A percentile compares a stretch with the other conserved stretches of the same genome.
phyloP scores from a whole-genome alignment of 768 basidiomycete species.

The Kwoniella bestiolae region DNA sequence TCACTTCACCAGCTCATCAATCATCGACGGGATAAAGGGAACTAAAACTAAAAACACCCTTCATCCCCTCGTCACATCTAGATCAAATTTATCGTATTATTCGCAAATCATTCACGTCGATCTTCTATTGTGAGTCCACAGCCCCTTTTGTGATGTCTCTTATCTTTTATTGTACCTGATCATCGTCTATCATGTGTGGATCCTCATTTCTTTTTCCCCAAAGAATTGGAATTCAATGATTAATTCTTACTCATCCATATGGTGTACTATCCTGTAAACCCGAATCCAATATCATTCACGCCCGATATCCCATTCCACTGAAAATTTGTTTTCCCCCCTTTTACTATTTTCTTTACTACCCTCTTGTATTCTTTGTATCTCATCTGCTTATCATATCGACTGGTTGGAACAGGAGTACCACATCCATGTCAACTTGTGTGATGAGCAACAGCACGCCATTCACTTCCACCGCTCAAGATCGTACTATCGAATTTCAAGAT shows the following conservation, averaged over 20 bases:
- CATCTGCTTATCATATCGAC: not conserved
- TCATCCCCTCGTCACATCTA: conserved; percentile 5
- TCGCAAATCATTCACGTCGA: conserved; percentile 17
- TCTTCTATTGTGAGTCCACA: conserved; percentile 2
- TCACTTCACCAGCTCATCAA: conserved; percentile 10
- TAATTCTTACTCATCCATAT: not conserved
- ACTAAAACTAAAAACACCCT: no score
- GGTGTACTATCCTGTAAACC: no score
- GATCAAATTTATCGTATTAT: not conserved
- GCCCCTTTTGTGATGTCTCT: not conserved
- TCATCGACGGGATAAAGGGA: conserved; percentile 2
- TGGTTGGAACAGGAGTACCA: not conserved
- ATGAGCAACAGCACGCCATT: conserved; percentile 12
- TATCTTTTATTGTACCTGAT: conserved; percentile 10
- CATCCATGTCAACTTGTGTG: conserved; percentile 15
- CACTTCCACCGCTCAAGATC: conserved; percentile 1
- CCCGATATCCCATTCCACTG: not conserved
- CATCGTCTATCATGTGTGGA: not conserved
- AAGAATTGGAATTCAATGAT: not conserved
- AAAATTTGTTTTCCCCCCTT: not conserved
- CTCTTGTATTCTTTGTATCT: not conserved
- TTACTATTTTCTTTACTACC: not conserved
- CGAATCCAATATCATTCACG: conserved; percentile 6
- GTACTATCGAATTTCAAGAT: conserved; percentile 9
- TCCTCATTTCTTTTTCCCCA: conserved; percentile 5